Evolutionary conservation across 1,139 yeast species (phyloP), one percentile per base, ranked within the genome.

Genomic region (Yamadazyma dendronema): DNA sequence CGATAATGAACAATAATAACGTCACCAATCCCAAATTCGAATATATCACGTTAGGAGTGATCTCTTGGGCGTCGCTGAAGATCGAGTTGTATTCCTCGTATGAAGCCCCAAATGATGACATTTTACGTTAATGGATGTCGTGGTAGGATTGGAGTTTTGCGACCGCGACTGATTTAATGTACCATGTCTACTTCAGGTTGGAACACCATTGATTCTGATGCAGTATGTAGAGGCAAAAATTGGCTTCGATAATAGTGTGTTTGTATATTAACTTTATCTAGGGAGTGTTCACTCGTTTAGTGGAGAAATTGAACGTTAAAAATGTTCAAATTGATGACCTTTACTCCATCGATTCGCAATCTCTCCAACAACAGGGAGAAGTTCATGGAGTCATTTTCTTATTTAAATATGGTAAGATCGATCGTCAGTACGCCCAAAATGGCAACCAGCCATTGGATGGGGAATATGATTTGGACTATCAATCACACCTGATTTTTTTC

Each of bases 201-300:
- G 88, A 81, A 80, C 50, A 79, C 86, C 1, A 79, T 82, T 17
- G 88, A 81, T 50, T 78, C 84, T 4, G 89, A 82, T 56, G 85
- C 86, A 0, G 78, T 72, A 58, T 37, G 74, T 63, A 34, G 4
- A 9, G 14, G 3, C n/a, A n/a, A n/a, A n/a, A n/a, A n/a, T n/a
- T n/a, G n/a, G n/a, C n/a, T n/a, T n/a, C n/a, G n/a, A n/a, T n/a
- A n/a, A n/a, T n/a, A n/a, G n/a, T n/a, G n/a, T n/a, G n/a, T n/a
- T n/a, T n/a, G n/a, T n/a, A 24, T 33, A 35, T 38, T 31, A 44
- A 48, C 47, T 17, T 13, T 13, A 7, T n/a, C n/a, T 15, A 72
- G 77, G 85, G 85, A n/a, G 81, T 82, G 7, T 83, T 82, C 58
- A 77, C 85, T 1, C 83, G 81, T 46, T 65, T 82, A 17, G 77